Evolutionary conservation across 352 stramenopile species (phyloP).

Genomic region (Phytophthora palmivora): DNA sequence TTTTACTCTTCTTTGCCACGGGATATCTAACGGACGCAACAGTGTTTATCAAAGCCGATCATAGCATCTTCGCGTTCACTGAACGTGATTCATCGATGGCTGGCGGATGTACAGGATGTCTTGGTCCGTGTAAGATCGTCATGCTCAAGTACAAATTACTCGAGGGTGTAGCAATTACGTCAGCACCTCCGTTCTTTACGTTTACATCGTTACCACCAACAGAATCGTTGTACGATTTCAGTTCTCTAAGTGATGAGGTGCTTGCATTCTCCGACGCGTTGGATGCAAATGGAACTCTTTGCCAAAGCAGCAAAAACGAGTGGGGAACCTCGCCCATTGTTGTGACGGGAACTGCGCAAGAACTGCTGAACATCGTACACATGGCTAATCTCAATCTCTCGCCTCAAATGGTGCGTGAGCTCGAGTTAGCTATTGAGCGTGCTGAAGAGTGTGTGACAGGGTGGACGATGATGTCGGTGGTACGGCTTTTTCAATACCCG

Average conservation of each 20-base stretch:
- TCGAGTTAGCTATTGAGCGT: conserved; percentile 11
- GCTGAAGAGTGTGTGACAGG: conserved; percentile 4
- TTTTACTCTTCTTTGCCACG: conserved; percentile 15
- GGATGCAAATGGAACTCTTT: conserved; percentile 21
- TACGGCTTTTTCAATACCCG: conserved; percentile 21
- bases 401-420: conserved; percentile 18
- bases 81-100: conserved; percentile 27
- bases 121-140: conserved; percentile 23
- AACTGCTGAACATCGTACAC: conserved; percentile 21
- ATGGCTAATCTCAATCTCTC: conserved; percentile 21
- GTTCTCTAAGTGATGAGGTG: conserved; percentile 24
- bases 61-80: conserved; percentile 30
- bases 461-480: conserved; percentile 23
- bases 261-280: conserved; percentile 18
- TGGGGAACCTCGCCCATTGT: conserved; percentile 21
- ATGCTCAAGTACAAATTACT: conserved; percentile 33
- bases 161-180: conserved; percentile 15
- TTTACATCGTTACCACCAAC: conserved; percentile 16
- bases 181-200: conserved; percentile 17
- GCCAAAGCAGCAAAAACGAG: conserved; percentile 32
- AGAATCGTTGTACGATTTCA: conserved; percentile 25
- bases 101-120: conserved; percentile 22
- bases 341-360: conserved; percentile 25
- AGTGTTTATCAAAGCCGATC: conserved; percentile 24
- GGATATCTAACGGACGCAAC: conserved; percentile 23